Base-by-base conservation (phyloP, 331 rosid species). In the Cydonia oblonga region DNA sequence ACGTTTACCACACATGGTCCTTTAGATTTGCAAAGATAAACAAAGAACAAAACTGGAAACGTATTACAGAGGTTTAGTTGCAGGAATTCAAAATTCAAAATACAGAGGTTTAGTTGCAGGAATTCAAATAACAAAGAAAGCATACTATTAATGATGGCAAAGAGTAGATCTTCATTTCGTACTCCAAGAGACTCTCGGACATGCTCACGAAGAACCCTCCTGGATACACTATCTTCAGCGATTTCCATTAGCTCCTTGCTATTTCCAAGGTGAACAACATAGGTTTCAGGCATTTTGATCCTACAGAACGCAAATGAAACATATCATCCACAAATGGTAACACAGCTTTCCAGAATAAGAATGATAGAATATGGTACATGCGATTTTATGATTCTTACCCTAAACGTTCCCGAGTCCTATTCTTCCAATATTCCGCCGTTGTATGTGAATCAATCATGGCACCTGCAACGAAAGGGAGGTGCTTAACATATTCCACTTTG, bases 391-490 rank as follows among this genome's bases (percentile, higher is more conserved):
- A 3, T 63, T 57, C 60, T 65, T 72, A 93, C 97, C 92, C 86
- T 71, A 93, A 86, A 74, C 89, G 86, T 71, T 87, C 96, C 62
- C 38, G 72, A 30, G 98, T 91, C 84, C 97, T 88, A 75, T 86
- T 89, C 72, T 89, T 87, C 98, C 98, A 91, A 83, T 89, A 93
- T 68, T 90, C 88, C 19, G 96, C 91, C 38, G 98, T 93, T 66
- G 88, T 79, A 56, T 88, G 91, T 22, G 98, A 93, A 86, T 93
- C 98, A 68, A 93, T 93, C 96, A 93, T 93, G 77, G 92, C 96
- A 83, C 98, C 98, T 69, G 96, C 98, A 86, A 91, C 97, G 80
- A 82, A 89, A 85, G 96, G 98, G 86, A 93, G 97, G 86, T 91
- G 97, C 97, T 89, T 91, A 85, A 93, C 98, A 86, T 89, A 89